A percentile compares a stretch with the other conserved stretches of the same genome.
phyloP scores from a whole-genome alignment of 2,329 filamentous ascomycete genomes.

The Herpotrichia juniperi region DNA sequence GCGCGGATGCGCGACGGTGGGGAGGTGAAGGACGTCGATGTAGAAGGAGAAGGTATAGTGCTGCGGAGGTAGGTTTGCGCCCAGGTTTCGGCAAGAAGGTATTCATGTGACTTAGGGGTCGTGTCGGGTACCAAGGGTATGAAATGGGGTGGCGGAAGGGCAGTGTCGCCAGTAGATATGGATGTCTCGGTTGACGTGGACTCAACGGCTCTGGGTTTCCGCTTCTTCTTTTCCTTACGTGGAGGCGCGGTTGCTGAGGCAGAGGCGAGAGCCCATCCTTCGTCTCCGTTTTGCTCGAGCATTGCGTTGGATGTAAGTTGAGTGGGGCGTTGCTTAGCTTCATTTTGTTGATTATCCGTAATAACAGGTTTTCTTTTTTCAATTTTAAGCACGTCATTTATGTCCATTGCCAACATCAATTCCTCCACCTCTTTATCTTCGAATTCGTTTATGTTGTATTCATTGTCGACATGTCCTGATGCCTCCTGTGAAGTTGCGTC shows the following conservation, averaged over 20 bases:
- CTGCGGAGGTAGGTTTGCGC: constrained; percentile 31
- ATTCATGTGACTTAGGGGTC: constrained; percentile 20
- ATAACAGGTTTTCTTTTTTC: background rate
- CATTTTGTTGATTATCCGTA: too few species aligned
- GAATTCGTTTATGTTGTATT: background rate
- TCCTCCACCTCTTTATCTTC: background rate
- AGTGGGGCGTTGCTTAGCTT: background rate
- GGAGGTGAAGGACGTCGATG: constrained; percentile 8
- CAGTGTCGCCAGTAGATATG: background rate
- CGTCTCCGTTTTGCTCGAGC: background rate
- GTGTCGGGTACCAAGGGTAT: background rate
- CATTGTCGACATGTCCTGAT: background rate
- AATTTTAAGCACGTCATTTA: background rate
- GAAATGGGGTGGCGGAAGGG: background rate
- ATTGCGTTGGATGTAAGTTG: background rate
- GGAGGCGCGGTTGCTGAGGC: background rate
- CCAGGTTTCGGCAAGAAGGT: constrained; percentile 34
- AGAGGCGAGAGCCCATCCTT: background rate
- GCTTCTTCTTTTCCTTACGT: constrained; percentile 3
- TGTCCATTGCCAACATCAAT: background rate
- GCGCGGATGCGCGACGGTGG: constrained; percentile 33
- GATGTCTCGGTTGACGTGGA: background rate
- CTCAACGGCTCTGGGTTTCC: background rate
- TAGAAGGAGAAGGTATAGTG: constrained; percentile 31
- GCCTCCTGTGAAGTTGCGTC: background rate